A percentile compares a stretch with the other conserved stretches of the same genome.
phyloP scores from a whole-genome alignment of 768 basidiomycete genomes.

The Lactarius trivialis region DNA sequence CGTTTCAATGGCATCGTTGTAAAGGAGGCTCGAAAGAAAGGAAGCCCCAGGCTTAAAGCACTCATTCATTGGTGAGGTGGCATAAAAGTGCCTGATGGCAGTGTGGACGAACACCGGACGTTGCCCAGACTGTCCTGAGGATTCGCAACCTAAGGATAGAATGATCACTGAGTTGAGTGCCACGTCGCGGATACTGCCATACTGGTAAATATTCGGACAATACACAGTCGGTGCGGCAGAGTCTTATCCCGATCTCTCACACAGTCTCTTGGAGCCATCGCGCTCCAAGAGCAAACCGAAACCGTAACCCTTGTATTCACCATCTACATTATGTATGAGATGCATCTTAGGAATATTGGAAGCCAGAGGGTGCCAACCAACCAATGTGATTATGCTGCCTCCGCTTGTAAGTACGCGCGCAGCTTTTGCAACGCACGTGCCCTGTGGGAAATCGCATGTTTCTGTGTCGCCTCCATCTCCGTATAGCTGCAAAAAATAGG shows the following conservation, averaged over 20 bases:
- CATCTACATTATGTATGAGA: not conserved
- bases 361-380: not conserved
- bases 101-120: too few relatives aligned
- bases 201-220: too few relatives aligned
- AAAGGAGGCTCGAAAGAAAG: too few relatives aligned
- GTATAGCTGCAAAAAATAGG: constrained; percentile 46
- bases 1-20: not conserved
- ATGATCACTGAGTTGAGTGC: too few relatives aligned
- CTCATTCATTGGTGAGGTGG: not conserved
- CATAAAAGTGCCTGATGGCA: too few relatives aligned
- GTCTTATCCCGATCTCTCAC: too few relatives aligned
- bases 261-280: constrained; percentile 10
- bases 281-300: constrained; percentile 11
- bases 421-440: constrained; percentile 58
- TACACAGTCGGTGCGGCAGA: too few relatives aligned
- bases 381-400: not conserved
- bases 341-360: not conserved
- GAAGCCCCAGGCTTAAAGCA: too few relatives aligned
- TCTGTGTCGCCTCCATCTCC: constrained; percentile 57
- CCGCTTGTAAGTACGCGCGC: constrained; percentile 34
- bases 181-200: too few relatives aligned
- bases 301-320: not conserved
- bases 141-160: too few relatives aligned
- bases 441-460: constrained; percentile 62
- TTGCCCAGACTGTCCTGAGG: too few relatives aligned